A percentile compares a stretch with the other conserved stretches of the same genome.
Evolutionary conservation across 306 rosid genomes (phyloP).

Genomic region (Adenanthera pavonina): DNA sequence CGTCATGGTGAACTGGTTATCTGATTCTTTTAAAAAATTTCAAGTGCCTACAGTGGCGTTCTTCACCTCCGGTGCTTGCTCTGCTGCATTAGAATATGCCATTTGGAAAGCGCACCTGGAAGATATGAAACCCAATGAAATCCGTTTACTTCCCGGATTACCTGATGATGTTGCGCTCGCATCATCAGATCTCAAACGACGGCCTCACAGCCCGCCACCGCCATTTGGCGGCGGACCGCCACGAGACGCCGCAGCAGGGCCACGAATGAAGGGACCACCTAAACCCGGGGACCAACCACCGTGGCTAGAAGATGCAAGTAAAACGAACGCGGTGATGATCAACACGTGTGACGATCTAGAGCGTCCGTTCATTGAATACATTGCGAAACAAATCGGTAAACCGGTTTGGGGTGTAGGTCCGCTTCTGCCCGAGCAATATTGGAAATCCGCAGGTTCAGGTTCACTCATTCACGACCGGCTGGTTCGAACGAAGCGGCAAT

Average conservation of each 20-base stretch:
- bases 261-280: constrained; percentile 44
- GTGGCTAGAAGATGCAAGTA: constrained; percentile 44
- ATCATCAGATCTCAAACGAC: constrained; percentile 42
- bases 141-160: constrained; percentile 56
- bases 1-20: constrained; percentile 58
- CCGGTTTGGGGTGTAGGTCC: constrained; percentile 82
- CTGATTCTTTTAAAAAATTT: constrained; percentile 45
- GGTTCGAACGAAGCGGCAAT: constrained; percentile 43
- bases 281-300: constrained; percentile 43
- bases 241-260: neutral
- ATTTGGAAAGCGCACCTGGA: constrained; percentile 55
- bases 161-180: constrained; percentile 60
- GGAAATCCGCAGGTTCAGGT: constrained; percentile 53
- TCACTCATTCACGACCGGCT: constrained; percentile 51
- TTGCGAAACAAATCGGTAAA: constrained; percentile 35
- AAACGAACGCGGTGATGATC: constrained; percentile 48
- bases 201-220: constrained; percentile 32
- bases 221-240: neutral
- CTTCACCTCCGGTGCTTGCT: constrained; percentile 70
- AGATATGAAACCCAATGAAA: constrained; percentile 53
- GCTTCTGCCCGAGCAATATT: constrained; percentile 64
- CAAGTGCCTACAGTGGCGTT: constrained; percentile 55
- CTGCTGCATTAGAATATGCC: constrained; percentile 62
- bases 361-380: constrained; percentile 53
- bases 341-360: constrained; percentile 83